These are phyloP conservation scores for Amanita rimosa DNA, from an alignment of 768 basidiomycete species.

Conservation along the genomic window DNA sequence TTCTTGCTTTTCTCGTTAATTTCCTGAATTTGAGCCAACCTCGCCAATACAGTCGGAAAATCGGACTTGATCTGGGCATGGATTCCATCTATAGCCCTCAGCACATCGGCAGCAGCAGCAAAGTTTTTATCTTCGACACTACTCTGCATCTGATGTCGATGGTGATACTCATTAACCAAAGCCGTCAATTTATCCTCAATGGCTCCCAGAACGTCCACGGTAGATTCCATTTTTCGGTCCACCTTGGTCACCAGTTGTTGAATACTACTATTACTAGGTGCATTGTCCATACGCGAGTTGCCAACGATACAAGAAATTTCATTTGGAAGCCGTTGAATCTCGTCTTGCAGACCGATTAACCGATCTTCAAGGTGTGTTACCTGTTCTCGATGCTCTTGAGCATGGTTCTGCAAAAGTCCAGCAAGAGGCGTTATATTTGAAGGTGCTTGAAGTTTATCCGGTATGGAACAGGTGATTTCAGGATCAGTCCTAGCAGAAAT, in stretches of 20 bases:
- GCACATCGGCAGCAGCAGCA: slow-evolving; percentile 13
- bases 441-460: slow-evolving; percentile 2
- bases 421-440: background rate
- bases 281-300: slow-evolving; percentile 8
- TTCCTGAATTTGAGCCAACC: slow-evolving; percentile 19
- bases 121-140: background rate
- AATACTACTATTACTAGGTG: slow-evolving; percentile 18
- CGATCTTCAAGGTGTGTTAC: slow-evolving; percentile 1
- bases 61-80: slow-evolving; percentile 25
- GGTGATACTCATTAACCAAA: slow-evolving; percentile 10
- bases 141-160: slow-evolving; percentile 4
- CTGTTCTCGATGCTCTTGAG: slow-evolving; percentile 2
- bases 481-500: background rate
- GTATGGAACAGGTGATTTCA: background rate
- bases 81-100: slow-evolving; percentile 27
- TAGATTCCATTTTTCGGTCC: slow-evolving; percentile 16
- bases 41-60: slow-evolving; percentile 23
- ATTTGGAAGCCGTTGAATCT: slow-evolving; percentile 11
- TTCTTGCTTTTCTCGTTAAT: slow-evolving; percentile 4
- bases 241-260: slow-evolving; percentile 21
- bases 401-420: background rate
- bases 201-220: slow-evolving; percentile 14
- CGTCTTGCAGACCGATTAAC: slow-evolving; percentile 11
- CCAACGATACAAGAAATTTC: slow-evolving; percentile 1
- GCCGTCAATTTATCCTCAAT: slow-evolving; percentile 18